Base-by-base conservation (phyloP, 176 grass and related monocot species). In the Zoysia japonica region DNA sequence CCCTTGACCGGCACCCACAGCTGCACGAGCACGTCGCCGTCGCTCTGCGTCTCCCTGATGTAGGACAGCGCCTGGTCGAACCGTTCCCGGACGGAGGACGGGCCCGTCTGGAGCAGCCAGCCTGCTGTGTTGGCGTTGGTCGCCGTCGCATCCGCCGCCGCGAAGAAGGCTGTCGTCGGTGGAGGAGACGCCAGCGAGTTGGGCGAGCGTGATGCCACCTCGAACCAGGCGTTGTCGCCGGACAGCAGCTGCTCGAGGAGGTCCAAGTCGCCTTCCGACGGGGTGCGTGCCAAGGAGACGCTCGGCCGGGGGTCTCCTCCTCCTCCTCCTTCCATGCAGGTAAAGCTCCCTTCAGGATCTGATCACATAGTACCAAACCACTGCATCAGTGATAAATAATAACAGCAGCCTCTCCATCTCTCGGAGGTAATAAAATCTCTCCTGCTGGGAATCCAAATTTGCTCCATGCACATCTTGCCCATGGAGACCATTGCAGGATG, bases 161-260 rank as follows among this genome's bases (percentile, higher is more conserved):
- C 35, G 67, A 77, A 81, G 85, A 80, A 80, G 65, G 77, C 65
- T 28, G 28, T 28, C 51, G 77, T 14, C 6, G 77, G 41, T 82
- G 75, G 83, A 75, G 75, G 76, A 89, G 66, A 87, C 83, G 61
- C 84, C 53, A 81, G 35, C 38, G 83, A 86, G 85, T 63, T 77
- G 44, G 80, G 68, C 19, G 85, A 84, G 77, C 85, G 87, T 0
- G 87, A 72, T 17, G 85, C 75, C 46, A 88, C 78, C 47, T 89
- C 88, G 42, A 93, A 83, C 85, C 91, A 92, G 75, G 69, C 76
- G 79, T 85, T 85, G 71, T 97, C 92, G 39, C 59, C 54, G 15
- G 90, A 77, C 46, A 95, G 90, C 35, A 99, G 70, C 72, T 89
- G 92, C 78, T 99, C 96, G 28, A 99, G 85, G 70, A 95, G 81